Percentiles rank a stretch among this genome's conserved stretches.
Conservation (phyloP, 2,329 filamentous ascomycete species). For the Alternaria ventricosa region DNA sequence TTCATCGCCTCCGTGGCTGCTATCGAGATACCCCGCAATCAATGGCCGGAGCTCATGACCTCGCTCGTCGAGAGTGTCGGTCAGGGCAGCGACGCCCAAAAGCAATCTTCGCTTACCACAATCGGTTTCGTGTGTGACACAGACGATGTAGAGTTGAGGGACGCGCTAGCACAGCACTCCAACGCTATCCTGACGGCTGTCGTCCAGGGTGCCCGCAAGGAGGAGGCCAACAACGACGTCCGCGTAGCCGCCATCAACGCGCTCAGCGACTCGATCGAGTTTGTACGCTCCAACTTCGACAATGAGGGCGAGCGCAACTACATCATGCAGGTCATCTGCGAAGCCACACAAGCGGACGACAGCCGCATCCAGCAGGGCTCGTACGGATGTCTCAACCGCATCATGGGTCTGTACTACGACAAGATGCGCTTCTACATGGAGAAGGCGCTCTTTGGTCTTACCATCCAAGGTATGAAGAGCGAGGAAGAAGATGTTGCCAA, state of each 20-base stretch:
- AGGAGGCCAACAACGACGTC: conserved; percentile 90
- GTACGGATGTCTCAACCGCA: conserved; percentile 96
- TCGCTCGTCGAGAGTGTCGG: conserved; percentile 91
- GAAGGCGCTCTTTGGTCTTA: conserved; percentile 96
- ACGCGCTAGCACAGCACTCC: conserved; percentile 82
- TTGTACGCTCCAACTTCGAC: conserved; percentile 97
- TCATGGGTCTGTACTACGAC: conserved; percentile 98
- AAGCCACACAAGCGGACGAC: conserved; percentile 94
- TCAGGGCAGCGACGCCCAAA: conserved; percentile 83
- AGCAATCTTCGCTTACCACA: conserved; percentile 92
- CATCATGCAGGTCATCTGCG: conserved; percentile 99
- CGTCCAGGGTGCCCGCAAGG: conserved; percentile 95
- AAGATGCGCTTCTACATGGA: conserved; percentile 99
- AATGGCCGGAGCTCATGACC: conserved; percentile 93
- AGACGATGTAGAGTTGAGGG: conserved; percentile 84
- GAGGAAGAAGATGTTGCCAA: conserved; percentile 98
- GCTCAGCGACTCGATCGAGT: conserved; percentile 94
- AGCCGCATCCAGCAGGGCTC: conserved; percentile 91
- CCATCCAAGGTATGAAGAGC: conserved; percentile 98
- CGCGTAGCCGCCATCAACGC: conserved; percentile 92
- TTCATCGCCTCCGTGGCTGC: conserved; percentile 93
- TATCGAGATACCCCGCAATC: conserved; percentile 89
- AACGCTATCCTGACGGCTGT: conserved; percentile 98
- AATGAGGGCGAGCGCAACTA: conserved; percentile 99
- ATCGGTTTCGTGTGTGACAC: conserved; percentile 99